Evolutionary conservation across 495 filamentous ascomycete genomes (phyloP), one percentile per base, ranked within the genome.

Genomic region (Mytilinidion resinicola): DNA sequence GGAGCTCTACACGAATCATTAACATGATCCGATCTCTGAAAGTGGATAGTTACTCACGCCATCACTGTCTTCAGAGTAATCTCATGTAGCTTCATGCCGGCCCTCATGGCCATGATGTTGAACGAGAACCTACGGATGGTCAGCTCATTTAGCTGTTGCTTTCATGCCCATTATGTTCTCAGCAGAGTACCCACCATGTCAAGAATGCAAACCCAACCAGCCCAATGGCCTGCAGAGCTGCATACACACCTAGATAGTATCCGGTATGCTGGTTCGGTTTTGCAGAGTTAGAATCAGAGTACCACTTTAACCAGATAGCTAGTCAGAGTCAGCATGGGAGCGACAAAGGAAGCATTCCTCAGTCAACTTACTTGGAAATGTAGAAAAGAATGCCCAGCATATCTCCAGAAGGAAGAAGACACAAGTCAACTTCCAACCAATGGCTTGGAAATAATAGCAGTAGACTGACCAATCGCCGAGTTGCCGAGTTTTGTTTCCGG

Each of bases 301-400:
- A 60, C 57, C 57, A 60, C 52, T 60, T 54, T 39, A 60, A 41
- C 57, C 57, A 60, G 19, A 61, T 51, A 25, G 35, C 33, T 47
- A 37, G 25, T 30, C 25, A n/a, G 21, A 21, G 35, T 17, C 9
- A 21, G 41, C n/a, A 19, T 9, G 35, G 19, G 10, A 21, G 9
- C 48, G 20, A 35, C 12, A 37, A 43, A 47, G 12, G 44, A 35
- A 35, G 4, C 20, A 25, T 11, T 42, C 9, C 17, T 43, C 14
- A 43, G 41, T 19, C 41, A 30, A 51, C 57, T 15, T 54, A 60
- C 51, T 49, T 43, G 59, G 59, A 47, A 61, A 56, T 15, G 42
- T 43, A 9, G 33, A 19, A 30, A 55, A 44, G 33, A 51, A 56
- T 14, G 15, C 44, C 42, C 46, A 56, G 37, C 9, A 12, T 4